Percentiles rank a stretch among this genome's conserved stretches.
phyloP scores from a whole-genome alignment of 2,329 filamentous ascomycete genomes.

The Paraconiothyrium brasiliense region DNA sequence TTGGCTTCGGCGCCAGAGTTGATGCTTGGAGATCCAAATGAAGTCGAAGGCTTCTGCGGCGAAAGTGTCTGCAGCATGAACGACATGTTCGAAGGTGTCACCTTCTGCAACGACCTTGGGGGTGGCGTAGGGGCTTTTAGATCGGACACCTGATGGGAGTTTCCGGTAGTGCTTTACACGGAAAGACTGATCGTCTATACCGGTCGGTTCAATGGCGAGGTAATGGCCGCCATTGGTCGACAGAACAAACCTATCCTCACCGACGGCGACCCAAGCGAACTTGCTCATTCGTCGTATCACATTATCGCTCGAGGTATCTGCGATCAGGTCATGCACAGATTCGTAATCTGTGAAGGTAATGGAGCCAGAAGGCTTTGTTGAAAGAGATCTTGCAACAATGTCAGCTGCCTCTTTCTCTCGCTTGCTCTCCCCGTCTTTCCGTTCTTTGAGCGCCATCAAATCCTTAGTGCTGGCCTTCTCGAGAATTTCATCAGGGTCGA shows the following conservation, averaged over 20 bases:
- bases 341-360: slow-evolving; percentile 91
- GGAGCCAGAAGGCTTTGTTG: slow-evolving; percentile 51
- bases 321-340: slow-evolving; percentile 88
- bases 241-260: slow-evolving; percentile 75
- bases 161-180: slow-evolving; percentile 55
- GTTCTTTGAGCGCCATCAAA: slow-evolving; percentile 65
- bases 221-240: slow-evolving; percentile 69
- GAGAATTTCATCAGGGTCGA: slow-evolving; percentile 83
- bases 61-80: slow-evolving; percentile 86
- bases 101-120: slow-evolving; percentile 75
- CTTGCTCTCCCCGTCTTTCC: slow-evolving; percentile 53
- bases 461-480: slow-evolving; percentile 70
- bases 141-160: slow-evolving; percentile 45
- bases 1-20: slow-evolving; percentile 74
- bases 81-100: slow-evolving; percentile 74
- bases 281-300: slow-evolving; percentile 80
- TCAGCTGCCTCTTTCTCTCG: slow-evolving; percentile 65
- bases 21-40: slow-evolving; percentile 70
- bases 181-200: slow-evolving; percentile 50
- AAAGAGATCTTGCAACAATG: slow-evolving; percentile 67
- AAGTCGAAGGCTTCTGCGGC: slow-evolving; percentile 73
- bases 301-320: slow-evolving; percentile 79
- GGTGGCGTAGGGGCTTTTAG: slow-evolving; percentile 68
- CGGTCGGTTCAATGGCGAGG: slow-evolving; percentile 61
- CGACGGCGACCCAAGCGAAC: slow-evolving; percentile 84